Conservation (phyloP, 352 stramenopile genomes). For the Blastocystis sp. region DNA sequence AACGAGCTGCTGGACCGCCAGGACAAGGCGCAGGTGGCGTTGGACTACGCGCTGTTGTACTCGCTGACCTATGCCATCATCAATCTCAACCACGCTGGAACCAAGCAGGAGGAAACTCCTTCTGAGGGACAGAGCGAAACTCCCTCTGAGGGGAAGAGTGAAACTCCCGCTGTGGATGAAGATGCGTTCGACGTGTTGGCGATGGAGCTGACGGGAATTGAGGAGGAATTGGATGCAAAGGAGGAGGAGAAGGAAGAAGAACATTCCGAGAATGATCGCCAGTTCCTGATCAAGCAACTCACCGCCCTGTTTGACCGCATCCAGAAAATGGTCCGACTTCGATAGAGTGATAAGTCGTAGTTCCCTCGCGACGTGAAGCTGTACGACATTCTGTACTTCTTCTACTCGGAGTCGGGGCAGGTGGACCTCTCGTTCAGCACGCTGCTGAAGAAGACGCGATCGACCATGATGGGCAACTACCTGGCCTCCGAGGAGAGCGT, state of each 20-base stretch:
- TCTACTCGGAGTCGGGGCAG: constrained; percentile 29
- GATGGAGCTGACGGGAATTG: background rate
- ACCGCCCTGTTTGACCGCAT: constrained; percentile 42
- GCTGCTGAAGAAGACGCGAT: constrained; percentile 62
- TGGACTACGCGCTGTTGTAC: constrained; percentile 41
- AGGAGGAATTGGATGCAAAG: constrained; percentile 39
- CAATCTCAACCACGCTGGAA: background rate
- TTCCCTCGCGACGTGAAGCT: constrained; percentile 61
- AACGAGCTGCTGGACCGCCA: constrained; percentile 20
- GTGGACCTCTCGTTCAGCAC: constrained; percentile 16
- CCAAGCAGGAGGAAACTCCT: background rate
- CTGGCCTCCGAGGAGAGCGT: constrained; percentile 24
- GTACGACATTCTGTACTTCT: constrained; percentile 56
- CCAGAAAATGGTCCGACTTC: constrained; percentile 19
- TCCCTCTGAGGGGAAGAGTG: background rate
- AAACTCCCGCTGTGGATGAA: constrained; percentile 25
- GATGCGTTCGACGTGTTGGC: background rate
- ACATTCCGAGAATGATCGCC: background rate
- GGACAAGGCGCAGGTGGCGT: constrained; percentile 48
- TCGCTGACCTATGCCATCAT: constrained; percentile 32
- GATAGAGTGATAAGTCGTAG: background rate
- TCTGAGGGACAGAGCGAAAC: background rate
- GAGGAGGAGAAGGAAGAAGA: constrained; percentile 36
- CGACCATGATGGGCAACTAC: constrained; percentile 59
- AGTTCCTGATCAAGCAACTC: constrained; percentile 60